Evolutionary conservation across 345 rosid genomes (phyloP), one percentile per base, ranked within the genome.

Genomic region (Populus tremula): DNA sequence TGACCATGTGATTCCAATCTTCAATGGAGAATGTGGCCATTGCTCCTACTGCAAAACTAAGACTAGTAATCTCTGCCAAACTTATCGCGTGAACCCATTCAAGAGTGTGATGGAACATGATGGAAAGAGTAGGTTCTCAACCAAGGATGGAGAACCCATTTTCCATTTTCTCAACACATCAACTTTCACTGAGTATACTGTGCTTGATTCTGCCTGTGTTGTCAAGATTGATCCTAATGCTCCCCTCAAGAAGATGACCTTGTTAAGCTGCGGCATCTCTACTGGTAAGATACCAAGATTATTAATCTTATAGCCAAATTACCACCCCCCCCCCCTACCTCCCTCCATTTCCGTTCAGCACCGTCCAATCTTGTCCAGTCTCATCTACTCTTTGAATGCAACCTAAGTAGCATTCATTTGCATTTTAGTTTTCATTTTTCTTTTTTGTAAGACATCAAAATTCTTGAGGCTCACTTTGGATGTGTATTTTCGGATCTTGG

Each of bases 111-210:
- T 92, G 97, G 70, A 76, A 16, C 84, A 71, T 29, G 94, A 92
- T 70, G 91, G 91, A 31, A 69, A 71, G 53, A 79, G 86, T 0
- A 90, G 97, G 87, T 90, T 92, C 77, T 85, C 77, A 7, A 83
- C 73, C 64, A 83, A 76, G 38, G 84, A 86, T 23, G 88, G 87
- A 39, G 56, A 81, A 63, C 89, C 92, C 66, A 82, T 88, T 10
- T 92, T 74, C 75, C 93, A 92, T 76, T 89, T 90, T 74, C 89
- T 90, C 56, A 89, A 89, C 80, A 87, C 91, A 21, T 92, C 97
- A 20, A 89, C 92, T 5, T 92, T 92, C 80, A 84, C 90, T 4
- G 90, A 90, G 76, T 92, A 86, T 84, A 87, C 93, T 0, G 94
- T 92, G 29, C 73, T 92, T 38, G 92, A 92, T 71, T 88, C 91